Conservation (phyloP, 192 early-diverging fungal genomes). For the Kappamyces sp. region DNA sequence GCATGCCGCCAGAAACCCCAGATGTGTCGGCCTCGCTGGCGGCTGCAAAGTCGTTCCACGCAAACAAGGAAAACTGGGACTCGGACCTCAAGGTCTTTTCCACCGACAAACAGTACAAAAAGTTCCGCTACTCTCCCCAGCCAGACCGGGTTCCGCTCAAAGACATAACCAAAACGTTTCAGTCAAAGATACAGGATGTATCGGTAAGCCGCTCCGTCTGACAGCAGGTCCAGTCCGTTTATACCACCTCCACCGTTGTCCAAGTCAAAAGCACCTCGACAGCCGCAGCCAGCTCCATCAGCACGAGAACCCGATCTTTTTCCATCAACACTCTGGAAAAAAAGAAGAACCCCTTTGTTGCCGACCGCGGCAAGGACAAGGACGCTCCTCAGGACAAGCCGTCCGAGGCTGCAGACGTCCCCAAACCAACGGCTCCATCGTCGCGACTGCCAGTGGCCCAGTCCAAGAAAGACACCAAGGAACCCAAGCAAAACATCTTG, state of each 20-base stretch:
- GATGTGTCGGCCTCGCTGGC: constrained; percentile 1
- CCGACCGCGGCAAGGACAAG: neutral
- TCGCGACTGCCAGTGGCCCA: neutral
- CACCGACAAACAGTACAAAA: constrained; percentile 5
- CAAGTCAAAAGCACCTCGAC: too few species aligned
- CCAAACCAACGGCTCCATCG: neutral
- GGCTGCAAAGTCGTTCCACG: neutral
- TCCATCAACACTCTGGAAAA: neutral
- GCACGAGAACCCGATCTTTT: too few species aligned
- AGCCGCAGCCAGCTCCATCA: too few species aligned
- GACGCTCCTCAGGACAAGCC: neutral
- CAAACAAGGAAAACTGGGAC: constrained; percentile 18
- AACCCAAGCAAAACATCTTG: too few species aligned
- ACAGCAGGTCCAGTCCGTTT: constrained; percentile 1
- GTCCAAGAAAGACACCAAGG: too few species aligned
- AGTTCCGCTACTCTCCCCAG: neutral
- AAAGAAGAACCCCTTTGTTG: neutral
- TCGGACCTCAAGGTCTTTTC: neutral
- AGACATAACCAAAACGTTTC: constrained; percentile 11
- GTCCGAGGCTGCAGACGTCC: neutral
- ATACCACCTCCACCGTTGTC: neutral
- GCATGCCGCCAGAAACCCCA: neutral
- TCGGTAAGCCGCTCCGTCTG: constrained; percentile 7
- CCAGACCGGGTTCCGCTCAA: constrained; percentile 9
- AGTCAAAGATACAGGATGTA: constrained; percentile 1